Base-by-base conservation (phyloP, 768 basidiomycete genomes). In the Hericium alpestre region DNA sequence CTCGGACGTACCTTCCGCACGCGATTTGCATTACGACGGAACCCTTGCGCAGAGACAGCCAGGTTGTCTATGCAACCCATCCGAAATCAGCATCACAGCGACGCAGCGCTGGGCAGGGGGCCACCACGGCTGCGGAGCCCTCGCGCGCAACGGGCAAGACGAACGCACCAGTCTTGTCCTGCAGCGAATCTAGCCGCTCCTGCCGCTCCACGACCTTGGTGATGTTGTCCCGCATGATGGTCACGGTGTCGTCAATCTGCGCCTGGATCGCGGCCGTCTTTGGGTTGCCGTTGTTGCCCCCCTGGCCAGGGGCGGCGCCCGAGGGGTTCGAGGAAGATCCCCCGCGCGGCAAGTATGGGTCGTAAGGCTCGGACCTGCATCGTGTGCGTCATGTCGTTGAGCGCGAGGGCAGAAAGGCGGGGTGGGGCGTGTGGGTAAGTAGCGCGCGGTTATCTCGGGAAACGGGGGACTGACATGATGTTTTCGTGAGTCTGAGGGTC, bases 161-260 rank as follows among this genome's bases (percentile, higher is more conserved):
- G 6, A 40, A 78, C 87, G 64, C 63, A 95, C 95, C 94, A 54
- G 96, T 99, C 81, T 98, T 98, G 73, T 96, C 95, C 72, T 97
- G 95, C 62, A 98, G 73, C 51, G 87, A 86, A 67, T 98, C 93
- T 61, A 99, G 74, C 62, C 92, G 73, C 74, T 98, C 95, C 66
- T 94, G 94, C 66, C 96, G 75, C 76, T 98, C 93, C 15, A 93
- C 90, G 16, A 95, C 92, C 72, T 92, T 91, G 59, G 85, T 89
- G 66, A 99, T 97, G 72, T 99, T 99, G 64, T 96, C 92, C 69
- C 91, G 80, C 96, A 99, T 99, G 66, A 97, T 93, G 54, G 85
- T 89, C 53, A 97, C 93, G 49, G 96, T 98, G 69, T 91, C 88
- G 70, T 98, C 92, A 64, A 97, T 97, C 73, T 98, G 93, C n/a